Base-by-base conservation (phyloP, 768 basidiomycete genomes). In the Galerina marginata region DNA sequence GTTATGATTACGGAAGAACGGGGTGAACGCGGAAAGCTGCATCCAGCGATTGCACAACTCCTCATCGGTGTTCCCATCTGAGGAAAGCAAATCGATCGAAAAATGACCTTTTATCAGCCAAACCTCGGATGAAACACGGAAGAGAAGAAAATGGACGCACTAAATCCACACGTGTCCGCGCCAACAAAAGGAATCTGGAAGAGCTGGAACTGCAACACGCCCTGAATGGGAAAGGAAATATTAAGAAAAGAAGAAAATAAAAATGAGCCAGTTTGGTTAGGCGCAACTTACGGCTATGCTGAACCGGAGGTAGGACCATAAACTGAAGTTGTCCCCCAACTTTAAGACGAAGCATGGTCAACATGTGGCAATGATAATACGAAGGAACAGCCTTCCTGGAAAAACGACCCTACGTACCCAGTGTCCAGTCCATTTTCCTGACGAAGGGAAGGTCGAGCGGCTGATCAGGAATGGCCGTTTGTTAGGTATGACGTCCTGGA, bases 121-220 rank as follows among this genome's bases (percentile, higher is more conserved):
- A 64, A 62, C 53, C 54, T 62, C 59, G 50, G 60, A 54, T 64
- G 64, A 68, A 62, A 63, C 52, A 65, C 57, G 47, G 54, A 49
- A 39, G 14, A 40, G 33, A 25, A 11, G 20, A 40, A 47, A 56
- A 26, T 48, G 3, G 50, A 72, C 80, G 59, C 64, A 83, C 80
- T 79, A 75, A 88, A 88, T 16, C 87, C 88, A 70, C 87, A 89
- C 6, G 88, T 86, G 67, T 94, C 92, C 2, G 91, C 89, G 16
- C 92, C 92, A 15, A 93, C 91, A 76, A 93, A 89, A 0, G 92
- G 92, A 60, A 92, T 88, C 65, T 90, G 88, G 82, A 89, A 93
- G 12, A 93, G 74, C 72, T 92, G 90, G 83, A 93, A 93, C 71
- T 93, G 91, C 16, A 93, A 79, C 16, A 91, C 76, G 15, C 90